phyloP scores from a whole-genome alignment of 345 rosid genomes.

The Anastatica hierochuntica region DNA sequence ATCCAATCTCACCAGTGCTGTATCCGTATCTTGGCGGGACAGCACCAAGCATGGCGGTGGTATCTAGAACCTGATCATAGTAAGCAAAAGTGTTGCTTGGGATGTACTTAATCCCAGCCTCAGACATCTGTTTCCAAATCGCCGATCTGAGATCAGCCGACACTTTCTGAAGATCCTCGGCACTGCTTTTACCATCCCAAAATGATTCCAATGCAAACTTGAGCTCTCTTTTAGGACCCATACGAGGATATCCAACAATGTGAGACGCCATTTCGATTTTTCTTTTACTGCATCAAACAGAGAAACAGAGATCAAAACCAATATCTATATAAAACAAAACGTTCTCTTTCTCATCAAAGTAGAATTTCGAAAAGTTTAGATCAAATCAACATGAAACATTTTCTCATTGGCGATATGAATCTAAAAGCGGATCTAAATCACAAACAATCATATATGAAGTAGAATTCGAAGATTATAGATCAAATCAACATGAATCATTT shows the following conservation, averaged over 20 bases:
- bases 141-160: slow-evolving; percentile 79
- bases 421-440: too few species aligned
- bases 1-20: slow-evolving; percentile 82
- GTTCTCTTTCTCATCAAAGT: neutral
- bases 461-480: slow-evolving; percentile 1
- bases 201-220: slow-evolving; percentile 97
- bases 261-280: slow-evolving; percentile 71
- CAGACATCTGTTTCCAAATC: slow-evolving; percentile 95
- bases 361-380: too few species aligned
- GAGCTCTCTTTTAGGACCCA: slow-evolving; percentile 99
- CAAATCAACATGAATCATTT: neutral
- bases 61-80: slow-evolving; percentile 91
- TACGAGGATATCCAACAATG: slow-evolving; percentile 98
- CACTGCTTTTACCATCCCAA: slow-evolving; percentile 98
- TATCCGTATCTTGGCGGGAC: slow-evolving; percentile 85
- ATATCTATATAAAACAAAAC: neutral
- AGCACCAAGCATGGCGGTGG: slow-evolving; percentile 97
- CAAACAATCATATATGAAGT: neutral
- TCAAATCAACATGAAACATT: too few species aligned
- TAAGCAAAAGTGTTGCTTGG: slow-evolving; percentile 94
- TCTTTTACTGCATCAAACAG: slow-evolving; percentile 17
- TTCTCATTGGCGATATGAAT: too few species aligned
- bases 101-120: slow-evolving; percentile 73
- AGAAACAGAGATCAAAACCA: too few species aligned
- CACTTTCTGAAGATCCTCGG: slow-evolving; percentile 83